Percentiles rank a stretch among this genome's conserved stretches.
These are phyloP conservation scores for Lagenaria siceraria DNA, from an alignment of 306 rosid species.

Conservation along the genomic window DNA sequence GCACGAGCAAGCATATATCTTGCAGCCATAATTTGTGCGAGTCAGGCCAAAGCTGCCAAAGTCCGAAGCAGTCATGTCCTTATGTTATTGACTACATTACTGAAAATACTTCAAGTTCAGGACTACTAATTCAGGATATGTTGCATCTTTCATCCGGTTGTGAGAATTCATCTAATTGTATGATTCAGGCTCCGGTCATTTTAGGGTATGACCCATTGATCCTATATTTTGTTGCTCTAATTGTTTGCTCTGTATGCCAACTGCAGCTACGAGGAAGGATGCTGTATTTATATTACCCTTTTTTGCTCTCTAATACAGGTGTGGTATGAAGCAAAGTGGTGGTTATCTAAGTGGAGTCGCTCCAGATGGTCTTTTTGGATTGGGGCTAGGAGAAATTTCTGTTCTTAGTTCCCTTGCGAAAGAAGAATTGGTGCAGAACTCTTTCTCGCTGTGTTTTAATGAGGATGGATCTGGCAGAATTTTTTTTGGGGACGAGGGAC, in stretches of 20 bases:
- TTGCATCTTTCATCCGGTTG: conserved; percentile 60
- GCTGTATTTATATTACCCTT: background rate
- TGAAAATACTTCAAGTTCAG: conserved; percentile 84
- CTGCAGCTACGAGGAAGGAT: background rate
- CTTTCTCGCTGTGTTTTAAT: conserved; percentile 73
- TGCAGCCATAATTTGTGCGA: conserved; percentile 79
- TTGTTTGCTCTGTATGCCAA: background rate
- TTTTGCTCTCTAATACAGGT: conserved; percentile 31
- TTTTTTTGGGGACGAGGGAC: conserved; percentile 80
- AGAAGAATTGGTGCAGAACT: conserved; percentile 57
- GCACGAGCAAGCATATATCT: conserved; percentile 59
- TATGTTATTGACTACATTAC: conserved; percentile 44
- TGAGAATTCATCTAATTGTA: conserved; percentile 26
- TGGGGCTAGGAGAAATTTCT: conserved; percentile 79
- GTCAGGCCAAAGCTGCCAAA: conserved; percentile 47
- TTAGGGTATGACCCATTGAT: conserved; percentile 47
- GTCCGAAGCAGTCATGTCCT: conserved; percentile 63
- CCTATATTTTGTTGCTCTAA: conserved; percentile 8
- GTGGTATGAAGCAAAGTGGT: conserved; percentile 98
- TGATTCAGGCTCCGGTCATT: conserved; percentile 61
- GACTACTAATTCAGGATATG: conserved; percentile 77
- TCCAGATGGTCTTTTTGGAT: conserved; percentile 88
- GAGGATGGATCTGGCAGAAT: conserved; percentile 73
- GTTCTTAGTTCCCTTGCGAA: conserved; percentile 77
- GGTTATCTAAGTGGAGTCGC: conserved; percentile 83